Conservation (phyloP, 306 rosid species). For the Rosa multiflora region DNA sequence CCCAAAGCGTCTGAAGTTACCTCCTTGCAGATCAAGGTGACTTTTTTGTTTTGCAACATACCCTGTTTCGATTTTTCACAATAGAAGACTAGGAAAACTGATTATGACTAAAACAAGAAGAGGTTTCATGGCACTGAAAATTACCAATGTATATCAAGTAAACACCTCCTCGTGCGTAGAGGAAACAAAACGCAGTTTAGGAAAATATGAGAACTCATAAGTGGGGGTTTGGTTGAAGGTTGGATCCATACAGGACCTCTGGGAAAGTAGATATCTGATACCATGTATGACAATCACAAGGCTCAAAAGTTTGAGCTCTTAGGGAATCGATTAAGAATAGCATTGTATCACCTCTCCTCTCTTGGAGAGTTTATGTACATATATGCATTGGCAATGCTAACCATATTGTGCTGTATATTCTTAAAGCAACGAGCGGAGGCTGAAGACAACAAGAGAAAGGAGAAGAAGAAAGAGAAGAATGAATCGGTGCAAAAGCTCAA, state of each 20-base stretch:
- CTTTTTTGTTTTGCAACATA: neutral
- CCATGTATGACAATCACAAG: neutral
- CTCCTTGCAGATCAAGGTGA: constrained; percentile 50
- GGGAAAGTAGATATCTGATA: neutral
- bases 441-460: constrained; percentile 31
- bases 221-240: neutral
- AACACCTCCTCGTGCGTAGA: neutral
- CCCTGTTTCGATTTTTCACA: neutral
- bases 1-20: constrained; percentile 43
- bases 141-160: neutral
- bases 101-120: neutral
- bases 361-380: neutral
- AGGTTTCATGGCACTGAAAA: neutral
- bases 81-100: neutral
- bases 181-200: neutral
- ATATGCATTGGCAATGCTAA: neutral
- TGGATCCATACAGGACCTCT: neutral
- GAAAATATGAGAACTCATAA: neutral
- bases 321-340: neutral
- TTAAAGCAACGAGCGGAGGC: constrained; percentile 42
- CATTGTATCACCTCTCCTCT: neutral
- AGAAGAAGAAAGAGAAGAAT: constrained; percentile 30
- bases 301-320: neutral
- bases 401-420: neutral
- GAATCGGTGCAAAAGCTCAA: constrained; percentile 45